Conservation (phyloP, 768 basidiomycete species). For the Mycena galopus region DNA sequence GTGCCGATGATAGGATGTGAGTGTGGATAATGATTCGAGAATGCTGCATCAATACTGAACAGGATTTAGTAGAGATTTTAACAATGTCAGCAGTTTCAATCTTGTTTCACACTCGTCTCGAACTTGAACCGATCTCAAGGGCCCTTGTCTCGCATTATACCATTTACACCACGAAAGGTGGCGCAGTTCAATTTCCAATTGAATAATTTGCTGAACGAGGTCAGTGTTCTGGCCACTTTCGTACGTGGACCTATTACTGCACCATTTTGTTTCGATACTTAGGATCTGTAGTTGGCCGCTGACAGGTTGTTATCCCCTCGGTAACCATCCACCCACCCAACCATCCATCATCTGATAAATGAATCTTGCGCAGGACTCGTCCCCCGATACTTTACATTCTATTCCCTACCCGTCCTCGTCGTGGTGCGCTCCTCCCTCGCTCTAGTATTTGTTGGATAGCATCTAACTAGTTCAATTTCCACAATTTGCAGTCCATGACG, state of each 20-base stretch:
- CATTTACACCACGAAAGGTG: constrained; percentile 21
- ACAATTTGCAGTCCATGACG: constrained; percentile 3
- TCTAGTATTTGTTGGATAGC: neutral
- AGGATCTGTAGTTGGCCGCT: constrained; percentile 7
- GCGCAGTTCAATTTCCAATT: neutral
- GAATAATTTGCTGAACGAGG: neutral
- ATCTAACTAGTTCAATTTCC: neutral
- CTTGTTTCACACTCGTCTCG: neutral
- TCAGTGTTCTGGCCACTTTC: constrained; percentile 26
- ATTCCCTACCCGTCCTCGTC: constrained; percentile 30
- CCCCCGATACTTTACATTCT: constrained; percentile 35
- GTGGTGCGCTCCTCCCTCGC: constrained; percentile 3
- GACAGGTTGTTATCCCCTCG: constrained; percentile 25
- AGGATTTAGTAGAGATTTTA: constrained; percentile 26
- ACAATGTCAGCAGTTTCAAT: constrained; percentile 21
- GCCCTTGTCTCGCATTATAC: constrained; percentile 31
- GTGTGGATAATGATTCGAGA: neutral
- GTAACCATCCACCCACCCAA: neutral
- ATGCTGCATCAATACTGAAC: neutral
- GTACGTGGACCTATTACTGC: neutral
- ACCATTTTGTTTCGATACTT: neutral
- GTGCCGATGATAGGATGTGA: constrained; percentile 31
- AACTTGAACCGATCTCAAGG: neutral
- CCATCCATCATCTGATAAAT: neutral
- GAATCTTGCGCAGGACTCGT: constrained; percentile 10